These are phyloP conservation scores for Cordyceps farinosa DNA, from an alignment of 2,329 filamentous ascomycete species.

Conservation along the genomic window DNA sequence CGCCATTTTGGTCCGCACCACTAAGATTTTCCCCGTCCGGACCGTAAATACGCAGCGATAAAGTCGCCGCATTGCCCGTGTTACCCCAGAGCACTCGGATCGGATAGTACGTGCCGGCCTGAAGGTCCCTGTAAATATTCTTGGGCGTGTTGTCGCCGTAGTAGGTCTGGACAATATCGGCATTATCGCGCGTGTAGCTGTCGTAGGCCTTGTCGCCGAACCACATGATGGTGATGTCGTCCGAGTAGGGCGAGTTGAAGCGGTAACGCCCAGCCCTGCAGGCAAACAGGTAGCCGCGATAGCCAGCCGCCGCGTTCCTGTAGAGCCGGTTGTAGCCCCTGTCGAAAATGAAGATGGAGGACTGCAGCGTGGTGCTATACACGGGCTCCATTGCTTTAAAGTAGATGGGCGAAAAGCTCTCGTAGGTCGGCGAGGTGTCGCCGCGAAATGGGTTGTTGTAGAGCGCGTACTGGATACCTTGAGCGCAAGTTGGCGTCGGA, in stretches of 20 bases:
- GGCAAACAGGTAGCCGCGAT: conserved; percentile 18
- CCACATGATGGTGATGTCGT: conserved; percentile 20
- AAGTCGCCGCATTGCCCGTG: conserved; percentile 6
- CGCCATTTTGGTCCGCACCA: background rate
- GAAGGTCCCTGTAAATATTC: background rate
- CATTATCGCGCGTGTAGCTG: conserved; percentile 14
- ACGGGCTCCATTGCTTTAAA: conserved; percentile 1
- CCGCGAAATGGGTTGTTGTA: conserved; percentile 10
- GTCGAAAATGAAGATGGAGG: conserved; percentile 14
- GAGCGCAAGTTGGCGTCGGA: conserved; percentile 8
- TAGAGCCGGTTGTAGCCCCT: conserved; percentile 7
- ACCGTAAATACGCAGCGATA: conserved; percentile 16
- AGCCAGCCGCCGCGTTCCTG: conserved; percentile 12
- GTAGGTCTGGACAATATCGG: conserved; percentile 18
- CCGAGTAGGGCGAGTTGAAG: conserved; percentile 18
- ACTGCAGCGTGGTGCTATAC: conserved; percentile 4
- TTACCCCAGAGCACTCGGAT: conserved; percentile 19
- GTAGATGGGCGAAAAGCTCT: conserved; percentile 11
- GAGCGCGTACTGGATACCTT: conserved; percentile 5
- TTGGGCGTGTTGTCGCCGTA: conserved; percentile 15
- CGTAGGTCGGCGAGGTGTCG: conserved; percentile 6
- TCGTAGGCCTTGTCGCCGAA: conserved; percentile 16
- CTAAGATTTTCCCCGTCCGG: conserved; percentile 14
- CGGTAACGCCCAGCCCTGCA: conserved; percentile 16
- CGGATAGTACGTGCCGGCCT: conserved; percentile 19